Conservation (phyloP, 2,329 filamentous ascomycete species). For the Xylaria digitata region DNA sequence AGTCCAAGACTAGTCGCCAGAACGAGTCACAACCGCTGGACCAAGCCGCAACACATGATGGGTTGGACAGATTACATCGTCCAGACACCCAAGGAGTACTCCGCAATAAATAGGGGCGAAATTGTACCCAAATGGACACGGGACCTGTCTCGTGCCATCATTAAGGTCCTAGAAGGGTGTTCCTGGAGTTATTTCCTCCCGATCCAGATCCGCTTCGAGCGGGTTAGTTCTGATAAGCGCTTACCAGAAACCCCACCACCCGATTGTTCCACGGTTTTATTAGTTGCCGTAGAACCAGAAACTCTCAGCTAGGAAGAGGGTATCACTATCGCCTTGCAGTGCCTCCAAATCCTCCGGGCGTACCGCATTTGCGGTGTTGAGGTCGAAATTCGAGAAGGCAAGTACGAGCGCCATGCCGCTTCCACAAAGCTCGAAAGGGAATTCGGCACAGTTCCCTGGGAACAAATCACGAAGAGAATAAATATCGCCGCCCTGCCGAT, state of each 20-base stretch:
- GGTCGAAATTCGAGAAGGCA: slow-evolving; percentile 13
- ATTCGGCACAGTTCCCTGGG: background rate
- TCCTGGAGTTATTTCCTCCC: slow-evolving; percentile 21
- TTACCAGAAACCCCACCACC: no score
- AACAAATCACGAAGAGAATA: no score
- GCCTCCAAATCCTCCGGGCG: background rate
- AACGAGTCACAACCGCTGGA: slow-evolving; percentile 19
- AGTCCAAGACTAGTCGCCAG: slow-evolving; percentile 22
- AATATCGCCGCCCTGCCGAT: no score
- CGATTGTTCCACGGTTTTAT: slow-evolving; percentile 16
- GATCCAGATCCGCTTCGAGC: slow-evolving; percentile 6
- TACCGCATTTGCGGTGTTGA: slow-evolving; percentile 5
- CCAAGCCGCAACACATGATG: background rate
- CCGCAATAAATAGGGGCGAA: background rate
- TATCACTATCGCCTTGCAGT: slow-evolving; percentile 9
- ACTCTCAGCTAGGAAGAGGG: slow-evolving; percentile 17
- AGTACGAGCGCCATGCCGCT: slow-evolving; percentile 6
- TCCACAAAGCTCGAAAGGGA: slow-evolving; percentile 1
- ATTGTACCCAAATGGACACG: slow-evolving; percentile 12
- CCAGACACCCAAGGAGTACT: slow-evolving; percentile 14
- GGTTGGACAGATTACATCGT: background rate
- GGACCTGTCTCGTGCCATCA: slow-evolving; percentile 16
- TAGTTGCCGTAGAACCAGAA: slow-evolving; percentile 15
- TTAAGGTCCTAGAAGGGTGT: slow-evolving; percentile 4
- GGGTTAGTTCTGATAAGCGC: no score